phyloP scores from a whole-genome alignment of 1,284 basidiomycete genomes.

The Anthracocystis walkeri region DNA sequence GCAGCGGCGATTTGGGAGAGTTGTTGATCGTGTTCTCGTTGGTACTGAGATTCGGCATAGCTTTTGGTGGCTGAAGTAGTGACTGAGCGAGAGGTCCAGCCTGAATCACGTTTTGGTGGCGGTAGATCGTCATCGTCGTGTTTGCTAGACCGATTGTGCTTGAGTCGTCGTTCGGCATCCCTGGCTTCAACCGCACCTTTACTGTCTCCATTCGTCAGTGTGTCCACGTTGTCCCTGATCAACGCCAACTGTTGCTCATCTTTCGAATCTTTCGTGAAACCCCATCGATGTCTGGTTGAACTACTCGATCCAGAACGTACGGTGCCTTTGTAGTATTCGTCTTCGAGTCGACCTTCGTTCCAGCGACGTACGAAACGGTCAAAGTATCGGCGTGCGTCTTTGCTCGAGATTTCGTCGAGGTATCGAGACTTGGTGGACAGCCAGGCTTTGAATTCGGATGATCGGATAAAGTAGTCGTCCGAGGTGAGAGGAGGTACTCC shows the following conservation, averaged over 20 bases:
- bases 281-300: constrained; percentile 39
- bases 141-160: not conserved
- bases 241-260: constrained; percentile 34
- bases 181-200: constrained; percentile 47
- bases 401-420: constrained; percentile 51
- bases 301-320: constrained; percentile 15
- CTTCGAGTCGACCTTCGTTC: constrained; percentile 40
- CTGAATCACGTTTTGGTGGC: constrained; percentile 13
- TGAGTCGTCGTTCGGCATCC: constrained; percentile 34
- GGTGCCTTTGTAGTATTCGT: constrained; percentile 27
- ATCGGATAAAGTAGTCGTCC: constrained; percentile 50
- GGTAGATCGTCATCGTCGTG: constrained; percentile 6
- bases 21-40: constrained; percentile 23
- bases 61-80: not conserved
- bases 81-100: constrained; percentile 13
- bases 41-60: constrained; percentile 13
- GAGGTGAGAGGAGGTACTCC: constrained; percentile 15
- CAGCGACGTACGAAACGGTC: constrained; percentile 46
- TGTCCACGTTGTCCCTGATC: constrained; percentile 48
- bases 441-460: constrained; percentile 57
- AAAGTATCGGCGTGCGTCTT: constrained; percentile 52
- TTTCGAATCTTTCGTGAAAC: constrained; percentile 13
- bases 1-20: constrained; percentile 5
- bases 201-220: constrained; percentile 42
- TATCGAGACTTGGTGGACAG: constrained; percentile 36